Conservation (phyloP, 2,329 filamentous ascomycete species). For the Thelonectria olida region DNA sequence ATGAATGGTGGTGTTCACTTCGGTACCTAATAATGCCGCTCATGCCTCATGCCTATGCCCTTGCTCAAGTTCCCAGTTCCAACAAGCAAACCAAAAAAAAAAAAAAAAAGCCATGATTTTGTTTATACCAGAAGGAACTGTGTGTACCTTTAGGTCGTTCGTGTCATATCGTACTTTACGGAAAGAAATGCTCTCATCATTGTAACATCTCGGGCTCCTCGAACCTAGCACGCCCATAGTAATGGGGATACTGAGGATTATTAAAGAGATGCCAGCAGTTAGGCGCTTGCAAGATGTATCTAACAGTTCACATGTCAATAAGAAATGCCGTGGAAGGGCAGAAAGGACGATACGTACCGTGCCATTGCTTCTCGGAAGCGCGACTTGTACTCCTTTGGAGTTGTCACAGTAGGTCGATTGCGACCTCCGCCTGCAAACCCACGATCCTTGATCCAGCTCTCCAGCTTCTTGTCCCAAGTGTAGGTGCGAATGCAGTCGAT, state of each 20-base stretch:
- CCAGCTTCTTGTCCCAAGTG: conserved; percentile 99
- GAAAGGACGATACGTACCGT: conserved; percentile 65
- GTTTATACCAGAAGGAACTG: not conserved
- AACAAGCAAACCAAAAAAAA: not conserved
- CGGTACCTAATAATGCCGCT: conserved; percentile 1
- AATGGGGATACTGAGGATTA: conserved; percentile 49
- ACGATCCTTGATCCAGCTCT: conserved; percentile 98
- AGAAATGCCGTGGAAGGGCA: not conserved
- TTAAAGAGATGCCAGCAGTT: conserved; percentile 80
- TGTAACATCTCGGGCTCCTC: conserved; percentile 48
- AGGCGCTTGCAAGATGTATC: conserved; percentile 78
- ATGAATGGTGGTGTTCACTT: not conserved
- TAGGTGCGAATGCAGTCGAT: conserved; percentile 99
- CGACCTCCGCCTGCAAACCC: conserved; percentile 80
- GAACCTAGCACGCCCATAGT: conserved; percentile 50
- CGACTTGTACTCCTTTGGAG: conserved; percentile 96
- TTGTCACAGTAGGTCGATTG: conserved; percentile 93
- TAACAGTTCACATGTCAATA: conserved; percentile 36
- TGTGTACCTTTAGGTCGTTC: not conserved
- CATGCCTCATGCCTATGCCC: not conserved
- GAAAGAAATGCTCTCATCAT: too few relatives aligned
- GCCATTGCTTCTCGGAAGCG: conserved; percentile 97
- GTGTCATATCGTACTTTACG: too few relatives aligned
- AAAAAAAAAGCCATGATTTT: too few relatives aligned
- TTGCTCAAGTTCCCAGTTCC: conserved; percentile 2